phyloP scores from a whole-genome alignment of 2,329 filamentous ascomycete species.

The Cladorrhinum sp. region DNA sequence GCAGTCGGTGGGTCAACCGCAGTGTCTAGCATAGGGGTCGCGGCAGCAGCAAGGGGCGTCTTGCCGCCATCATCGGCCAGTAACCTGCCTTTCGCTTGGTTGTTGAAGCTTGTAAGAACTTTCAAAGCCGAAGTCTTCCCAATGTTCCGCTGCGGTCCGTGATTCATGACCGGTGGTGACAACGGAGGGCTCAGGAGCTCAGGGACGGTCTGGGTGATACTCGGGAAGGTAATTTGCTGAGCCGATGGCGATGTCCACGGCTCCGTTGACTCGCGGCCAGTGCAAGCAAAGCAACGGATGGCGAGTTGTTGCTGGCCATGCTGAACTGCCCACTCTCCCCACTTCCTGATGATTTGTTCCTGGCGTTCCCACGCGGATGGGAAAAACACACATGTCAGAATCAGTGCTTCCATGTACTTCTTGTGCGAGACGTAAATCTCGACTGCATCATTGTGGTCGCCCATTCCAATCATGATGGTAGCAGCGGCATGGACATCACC shows the following conservation, averaged over 20 bases:
- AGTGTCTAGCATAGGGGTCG: slow-evolving; percentile 83
- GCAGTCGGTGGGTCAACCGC: slow-evolving; percentile 66
- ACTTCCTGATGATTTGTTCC: slow-evolving; percentile 82
- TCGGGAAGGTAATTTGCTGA: slow-evolving; percentile 53
- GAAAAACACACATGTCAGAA: slow-evolving; percentile 79
- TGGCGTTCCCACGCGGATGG: slow-evolving; percentile 90
- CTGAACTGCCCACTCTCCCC: slow-evolving; percentile 88
- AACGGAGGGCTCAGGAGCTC: slow-evolving; percentile 66
- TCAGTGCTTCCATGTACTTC: slow-evolving; percentile 86
- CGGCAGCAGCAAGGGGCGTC: slow-evolving; percentile 78
- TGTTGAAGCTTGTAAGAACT: slow-evolving; percentile 83
- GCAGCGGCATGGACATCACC: slow-evolving; percentile 90
- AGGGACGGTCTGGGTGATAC: slow-evolving; percentile 53
- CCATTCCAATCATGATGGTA: slow-evolving; percentile 87
- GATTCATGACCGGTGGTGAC: slow-evolving; percentile 66
- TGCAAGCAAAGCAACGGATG: slow-evolving; percentile 90
- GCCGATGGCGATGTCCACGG: slow-evolving; percentile 86
- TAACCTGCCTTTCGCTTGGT: slow-evolving; percentile 61
- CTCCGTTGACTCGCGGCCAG: slow-evolving; percentile 77
- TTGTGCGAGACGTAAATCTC: slow-evolving; percentile 93
- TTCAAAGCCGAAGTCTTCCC: slow-evolving; percentile 82
- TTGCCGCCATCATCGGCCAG: slow-evolving; percentile 56
- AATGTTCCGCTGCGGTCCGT: slow-evolving; percentile 59
- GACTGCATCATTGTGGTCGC: slow-evolving; percentile 89
- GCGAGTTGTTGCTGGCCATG: slow-evolving; percentile 86